phyloP scores from a whole-genome alignment of 2,329 filamentous ascomycete species.

The Calycina herbarum region DNA sequence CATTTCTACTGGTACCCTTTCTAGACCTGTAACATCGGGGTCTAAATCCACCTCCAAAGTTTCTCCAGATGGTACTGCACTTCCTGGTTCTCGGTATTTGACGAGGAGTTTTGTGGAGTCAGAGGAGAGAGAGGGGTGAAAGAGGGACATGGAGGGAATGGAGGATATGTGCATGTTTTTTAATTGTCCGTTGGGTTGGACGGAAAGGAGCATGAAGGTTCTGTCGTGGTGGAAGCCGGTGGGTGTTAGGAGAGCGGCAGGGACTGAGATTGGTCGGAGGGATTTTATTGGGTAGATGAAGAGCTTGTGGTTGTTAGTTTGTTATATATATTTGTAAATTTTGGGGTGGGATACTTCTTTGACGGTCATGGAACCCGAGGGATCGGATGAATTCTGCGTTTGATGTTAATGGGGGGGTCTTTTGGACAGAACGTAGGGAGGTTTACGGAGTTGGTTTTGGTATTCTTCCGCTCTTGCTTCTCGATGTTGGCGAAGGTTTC shows the following conservation, averaged over 20 bases:
- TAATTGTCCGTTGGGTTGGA: constrained; percentile 41
- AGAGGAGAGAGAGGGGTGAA: constrained; percentile 47
- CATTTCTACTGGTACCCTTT: constrained; percentile 54
- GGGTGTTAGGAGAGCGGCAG: constrained; percentile 54
- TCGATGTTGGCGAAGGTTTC: constrained; percentile 9
- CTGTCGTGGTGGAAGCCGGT: constrained; percentile 67
- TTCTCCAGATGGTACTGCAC: constrained; percentile 14
- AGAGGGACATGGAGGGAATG: constrained; percentile 62
- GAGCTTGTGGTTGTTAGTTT: constrained; percentile 46
- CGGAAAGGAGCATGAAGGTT: constrained; percentile 67
- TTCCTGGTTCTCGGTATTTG: constrained; percentile 39
- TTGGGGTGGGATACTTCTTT: constrained; percentile 25
- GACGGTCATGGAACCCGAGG: constrained; percentile 24
- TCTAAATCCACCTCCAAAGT: constrained; percentile 56
- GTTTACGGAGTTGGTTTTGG: not conserved
- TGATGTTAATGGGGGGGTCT: not conserved
- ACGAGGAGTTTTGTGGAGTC: constrained; percentile 43
- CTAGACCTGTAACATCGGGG: constrained; percentile 48
- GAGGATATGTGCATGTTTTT: constrained; percentile 60
- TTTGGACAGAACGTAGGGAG: not conserved
- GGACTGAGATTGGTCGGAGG: constrained; percentile 60
- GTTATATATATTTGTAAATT: not conserved
- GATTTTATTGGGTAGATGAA: constrained; percentile 76
- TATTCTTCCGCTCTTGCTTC: not conserved
- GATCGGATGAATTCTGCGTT: not conserved